Evolutionary conservation across 805 yeast species (phyloP).

Genomic region (Vanderwaltozyma yarrowii): DNA sequence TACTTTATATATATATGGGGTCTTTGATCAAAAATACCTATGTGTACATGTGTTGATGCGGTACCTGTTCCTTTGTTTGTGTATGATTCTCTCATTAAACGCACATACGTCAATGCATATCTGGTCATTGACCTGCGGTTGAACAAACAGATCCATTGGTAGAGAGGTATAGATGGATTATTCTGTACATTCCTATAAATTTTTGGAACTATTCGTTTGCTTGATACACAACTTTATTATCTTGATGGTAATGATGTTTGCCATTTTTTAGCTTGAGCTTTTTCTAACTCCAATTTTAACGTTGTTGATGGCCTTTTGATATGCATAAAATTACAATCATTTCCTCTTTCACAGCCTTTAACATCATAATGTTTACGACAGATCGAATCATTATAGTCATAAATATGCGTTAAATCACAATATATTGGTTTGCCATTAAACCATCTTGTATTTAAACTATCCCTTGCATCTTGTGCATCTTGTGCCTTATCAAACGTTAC

Average conservation of each 20-base stretch:
- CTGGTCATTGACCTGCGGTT: too few relatives aligned
- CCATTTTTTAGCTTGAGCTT: conserved; percentile 30
- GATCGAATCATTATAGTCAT: conserved; percentile 56
- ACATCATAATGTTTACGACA: conserved; percentile 59
- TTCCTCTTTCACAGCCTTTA: conserved; percentile 63
- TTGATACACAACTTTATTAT: too few relatives aligned
- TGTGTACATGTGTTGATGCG: too few relatives aligned
- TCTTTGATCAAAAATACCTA: too few relatives aligned
- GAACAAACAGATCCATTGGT: too few relatives aligned
- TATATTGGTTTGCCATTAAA: conserved; percentile 68
- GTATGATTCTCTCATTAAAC: too few relatives aligned
- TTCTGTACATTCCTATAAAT: too few relatives aligned
- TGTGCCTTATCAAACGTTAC: conserved; percentile 45
- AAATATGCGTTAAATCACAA: conserved; percentile 69
- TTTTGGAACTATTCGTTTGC: too few relatives aligned
- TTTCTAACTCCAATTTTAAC: conserved; percentile 34
- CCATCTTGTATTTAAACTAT: conserved; percentile 69
- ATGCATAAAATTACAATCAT: conserved; percentile 82
- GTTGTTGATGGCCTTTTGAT: conserved; percentile 43
- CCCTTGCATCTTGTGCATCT: conserved; percentile 52
- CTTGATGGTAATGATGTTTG: background rate
- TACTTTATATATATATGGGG: too few relatives aligned
- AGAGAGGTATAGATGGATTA: too few relatives aligned
- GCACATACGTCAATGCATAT: too few relatives aligned
- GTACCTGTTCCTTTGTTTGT: too few relatives aligned